A percentile compares a stretch with the other conserved stretches of the same genome.
phyloP scores from a whole-genome alignment of 2,329 filamentous ascomycete species.

The Penicillium expansum region DNA sequence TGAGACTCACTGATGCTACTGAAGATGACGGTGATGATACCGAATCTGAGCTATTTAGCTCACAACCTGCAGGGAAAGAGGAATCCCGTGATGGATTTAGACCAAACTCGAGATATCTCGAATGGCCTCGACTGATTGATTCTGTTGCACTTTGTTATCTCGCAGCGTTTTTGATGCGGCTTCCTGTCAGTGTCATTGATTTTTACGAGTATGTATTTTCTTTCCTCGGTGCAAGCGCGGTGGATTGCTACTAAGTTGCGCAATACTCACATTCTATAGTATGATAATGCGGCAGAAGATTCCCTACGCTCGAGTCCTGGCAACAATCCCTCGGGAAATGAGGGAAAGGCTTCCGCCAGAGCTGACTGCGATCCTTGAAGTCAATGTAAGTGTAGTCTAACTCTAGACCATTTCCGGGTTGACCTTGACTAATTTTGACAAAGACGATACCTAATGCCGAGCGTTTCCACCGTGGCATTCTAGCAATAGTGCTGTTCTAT shows the following conservation, averaged over 20 bases:
- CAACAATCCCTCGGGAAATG: slow-evolving; percentile 45
- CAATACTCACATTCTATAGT: slow-evolving; percentile 15
- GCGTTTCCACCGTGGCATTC: slow-evolving; percentile 63
- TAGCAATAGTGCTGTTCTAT: slow-evolving; percentile 63
- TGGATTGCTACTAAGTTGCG: background rate
- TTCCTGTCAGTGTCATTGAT: slow-evolving; percentile 74
- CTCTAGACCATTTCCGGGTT: background rate
- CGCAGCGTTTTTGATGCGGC: slow-evolving; percentile 68
- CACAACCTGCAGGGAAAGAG: slow-evolving; percentile 53
- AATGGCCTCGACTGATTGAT: slow-evolving; percentile 67
- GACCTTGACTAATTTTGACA: background rate
- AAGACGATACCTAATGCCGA: slow-evolving; percentile 48
- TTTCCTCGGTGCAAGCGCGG: background rate
- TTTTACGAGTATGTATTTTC: slow-evolving; percentile 50
- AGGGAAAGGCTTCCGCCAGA: slow-evolving; percentile 44
- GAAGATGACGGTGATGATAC: slow-evolving; percentile 36
- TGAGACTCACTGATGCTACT: slow-evolving; percentile 41
- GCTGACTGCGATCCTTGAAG: slow-evolving; percentile 42
- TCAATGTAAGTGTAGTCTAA: slow-evolving; percentile 29
- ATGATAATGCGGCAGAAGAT: slow-evolving; percentile 66
- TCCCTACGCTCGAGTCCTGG: slow-evolving; percentile 65
- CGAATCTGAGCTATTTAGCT: slow-evolving; percentile 57
- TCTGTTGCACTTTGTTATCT: slow-evolving; percentile 77
- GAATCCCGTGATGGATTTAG: slow-evolving; percentile 41
- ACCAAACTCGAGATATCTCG: slow-evolving; percentile 32